phyloP scores from a whole-genome alignment of 2,329 filamentous ascomycete genomes.

The Zasmidium cellare region DNA sequence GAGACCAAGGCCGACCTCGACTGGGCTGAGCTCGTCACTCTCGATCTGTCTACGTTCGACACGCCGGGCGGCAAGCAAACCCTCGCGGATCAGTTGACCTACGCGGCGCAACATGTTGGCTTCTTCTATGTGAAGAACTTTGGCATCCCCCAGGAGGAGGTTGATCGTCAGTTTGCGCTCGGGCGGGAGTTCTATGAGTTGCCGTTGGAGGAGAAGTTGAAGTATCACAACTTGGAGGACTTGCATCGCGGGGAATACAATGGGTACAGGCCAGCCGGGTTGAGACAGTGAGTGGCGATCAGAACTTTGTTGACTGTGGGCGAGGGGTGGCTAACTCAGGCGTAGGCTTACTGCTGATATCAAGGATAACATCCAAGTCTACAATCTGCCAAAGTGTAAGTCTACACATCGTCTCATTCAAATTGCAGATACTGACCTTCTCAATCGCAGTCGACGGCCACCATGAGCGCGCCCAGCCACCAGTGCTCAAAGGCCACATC shows the following conservation, averaged over 20 bases:
- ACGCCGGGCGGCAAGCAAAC: conserved; percentile 55
- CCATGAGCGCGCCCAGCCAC: conserved; percentile 22
- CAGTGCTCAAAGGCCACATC: conserved; percentile 47
- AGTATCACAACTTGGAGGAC: conserved; percentile 43
- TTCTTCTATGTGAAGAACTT: conserved; percentile 68
- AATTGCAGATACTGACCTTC: background rate
- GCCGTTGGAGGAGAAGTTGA: conserved; percentile 58
- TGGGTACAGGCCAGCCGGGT: conserved; percentile 24
- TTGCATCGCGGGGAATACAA: conserved; percentile 29
- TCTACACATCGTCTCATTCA: background rate
- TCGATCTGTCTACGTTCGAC: conserved; percentile 57
- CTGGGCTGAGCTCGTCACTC: conserved; percentile 58
- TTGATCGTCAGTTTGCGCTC: conserved; percentile 61
- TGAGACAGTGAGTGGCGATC: conserved; percentile 15
- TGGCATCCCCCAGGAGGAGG: conserved; percentile 57
- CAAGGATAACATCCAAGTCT: conserved; percentile 59
- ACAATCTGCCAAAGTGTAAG: conserved; percentile 50
- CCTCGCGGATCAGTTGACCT: conserved; percentile 54
- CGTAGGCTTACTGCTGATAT: conserved; percentile 17
- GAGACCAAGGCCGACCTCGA: conserved; percentile 33
- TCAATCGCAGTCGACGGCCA: conserved; percentile 44
- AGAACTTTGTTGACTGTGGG: too few species aligned
- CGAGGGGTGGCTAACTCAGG: too few species aligned
- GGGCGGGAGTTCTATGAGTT: conserved; percentile 59
- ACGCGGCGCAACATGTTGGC: conserved; percentile 46